A percentile compares a stretch with the other conserved stretches of the same genome.
These are phyloP conservation scores for Polygonum maritimum DNA, from an alignment of 148 eudicot genomes.

Conservation along the genomic window DNA sequence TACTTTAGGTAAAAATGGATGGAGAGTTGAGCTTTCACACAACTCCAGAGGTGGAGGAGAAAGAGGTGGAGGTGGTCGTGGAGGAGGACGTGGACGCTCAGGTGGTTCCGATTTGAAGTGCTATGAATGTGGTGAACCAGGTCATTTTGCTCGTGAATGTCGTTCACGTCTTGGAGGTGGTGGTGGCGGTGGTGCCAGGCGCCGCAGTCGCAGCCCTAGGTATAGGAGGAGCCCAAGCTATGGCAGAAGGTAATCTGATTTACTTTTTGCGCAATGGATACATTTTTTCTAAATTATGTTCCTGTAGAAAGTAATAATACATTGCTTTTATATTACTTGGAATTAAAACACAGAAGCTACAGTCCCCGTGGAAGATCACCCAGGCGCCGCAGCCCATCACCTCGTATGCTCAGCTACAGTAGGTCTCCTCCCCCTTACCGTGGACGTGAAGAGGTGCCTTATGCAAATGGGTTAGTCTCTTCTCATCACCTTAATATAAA, in stretches of 20 bases:
- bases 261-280: background rate
- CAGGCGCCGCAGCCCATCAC: slow-evolving; percentile 84
- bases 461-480: slow-evolving; percentile 68
- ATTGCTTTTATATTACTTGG: background rate
- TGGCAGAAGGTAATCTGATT: slow-evolving; percentile 62
- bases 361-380: slow-evolving; percentile 94
- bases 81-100: slow-evolving; percentile 71
- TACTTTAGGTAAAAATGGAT: slow-evolving; percentile 75
- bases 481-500: background rate
- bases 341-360: slow-evolving; percentile 50
- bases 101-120: slow-evolving; percentile 97
- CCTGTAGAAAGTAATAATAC: background rate
- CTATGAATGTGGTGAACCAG: slow-evolving; percentile 95
- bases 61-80: slow-evolving; percentile 34
- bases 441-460: slow-evolving; percentile 80
- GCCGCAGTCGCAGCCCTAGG: slow-evolving; percentile 85
- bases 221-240: slow-evolving; percentile 97
- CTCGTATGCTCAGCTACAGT: slow-evolving; percentile 84
- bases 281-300: background rate
- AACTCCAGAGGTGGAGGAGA: slow-evolving; percentile 68
- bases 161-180: slow-evolving; percentile 40
- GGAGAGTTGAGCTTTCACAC: slow-evolving; percentile 98
- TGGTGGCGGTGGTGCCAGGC: slow-evolving; percentile 57
- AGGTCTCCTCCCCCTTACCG: slow-evolving; percentile 87
- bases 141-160: slow-evolving; percentile 98